These are phyloP conservation scores for Alternaria tenuissima DNA, from an alignment of 2,329 filamentous ascomycete genomes.

Conservation along the genomic window DNA sequence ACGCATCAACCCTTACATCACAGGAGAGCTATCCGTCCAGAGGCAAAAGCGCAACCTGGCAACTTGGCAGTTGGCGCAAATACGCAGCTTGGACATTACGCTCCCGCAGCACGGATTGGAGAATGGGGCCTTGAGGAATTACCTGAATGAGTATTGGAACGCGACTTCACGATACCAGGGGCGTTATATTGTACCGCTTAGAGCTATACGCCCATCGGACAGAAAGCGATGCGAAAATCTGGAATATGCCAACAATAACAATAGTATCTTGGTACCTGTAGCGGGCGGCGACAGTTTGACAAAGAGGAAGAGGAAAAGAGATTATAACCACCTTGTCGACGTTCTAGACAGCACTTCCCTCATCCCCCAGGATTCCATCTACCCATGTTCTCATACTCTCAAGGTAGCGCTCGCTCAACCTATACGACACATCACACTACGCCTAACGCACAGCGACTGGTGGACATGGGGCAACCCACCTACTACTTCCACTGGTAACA, in stretches of 20 bases:
- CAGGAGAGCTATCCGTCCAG: neutral
- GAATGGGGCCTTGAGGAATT: slow-evolving; percentile 1
- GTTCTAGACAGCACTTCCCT: neutral
- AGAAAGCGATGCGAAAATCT: no score
- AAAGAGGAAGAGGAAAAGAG: no score
- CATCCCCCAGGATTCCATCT: no score
- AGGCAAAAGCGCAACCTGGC: neutral
- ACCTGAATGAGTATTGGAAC: slow-evolving; percentile 4
- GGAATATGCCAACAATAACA: neutral
- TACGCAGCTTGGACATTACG: slow-evolving; percentile 26
- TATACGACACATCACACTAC: slow-evolving; percentile 28
- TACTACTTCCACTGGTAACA: neutral
- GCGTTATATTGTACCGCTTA: slow-evolving; percentile 14
- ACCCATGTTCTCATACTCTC: neutral
- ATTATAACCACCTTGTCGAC: neutral
- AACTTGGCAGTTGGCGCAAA: slow-evolving; percentile 28
- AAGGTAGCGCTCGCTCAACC: slow-evolving; percentile 19
- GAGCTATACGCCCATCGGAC: neutral
- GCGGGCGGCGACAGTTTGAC: no score
- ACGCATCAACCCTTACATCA: slow-evolving; percentile 18
- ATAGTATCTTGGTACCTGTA: no score
- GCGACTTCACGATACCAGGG: slow-evolving; percentile 12
- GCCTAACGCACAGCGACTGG: slow-evolving; percentile 23
- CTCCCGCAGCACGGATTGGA: slow-evolving; percentile 24
- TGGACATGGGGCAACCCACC: slow-evolving; percentile 25